A percentile compares a stretch with the other conserved stretches of the same genome.
Conservation (phyloP, 257 asterid species). For the Handroanthus guayacan region DNA sequence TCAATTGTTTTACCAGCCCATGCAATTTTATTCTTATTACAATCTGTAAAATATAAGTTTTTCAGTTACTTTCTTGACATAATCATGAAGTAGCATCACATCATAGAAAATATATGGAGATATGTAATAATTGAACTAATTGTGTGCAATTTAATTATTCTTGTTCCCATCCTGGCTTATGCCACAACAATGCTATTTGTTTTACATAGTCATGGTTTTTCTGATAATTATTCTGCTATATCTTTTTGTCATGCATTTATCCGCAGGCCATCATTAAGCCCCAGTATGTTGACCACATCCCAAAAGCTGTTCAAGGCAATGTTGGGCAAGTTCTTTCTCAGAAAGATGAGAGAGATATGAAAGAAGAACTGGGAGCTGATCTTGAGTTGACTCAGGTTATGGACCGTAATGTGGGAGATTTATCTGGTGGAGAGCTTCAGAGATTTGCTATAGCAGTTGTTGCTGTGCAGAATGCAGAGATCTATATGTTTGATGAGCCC, state of each 20-base stretch:
- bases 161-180: slow-evolving; percentile 10
- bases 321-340: slow-evolving; percentile 97
- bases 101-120: slow-evolving; percentile 2
- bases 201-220: slow-evolving; percentile 5
- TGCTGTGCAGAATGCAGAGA: slow-evolving; percentile 92
- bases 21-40: too few relatives aligned
- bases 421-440: slow-evolving; percentile 99
- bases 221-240: slow-evolving; percentile 8
- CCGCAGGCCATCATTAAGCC: slow-evolving; percentile 94
- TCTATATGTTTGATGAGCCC: slow-evolving; percentile 99
- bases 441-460: slow-evolving; percentile 98
- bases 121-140: background rate
- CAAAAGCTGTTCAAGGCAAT: slow-evolving; percentile 98
- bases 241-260: slow-evolving; percentile 20
- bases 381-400: slow-evolving; percentile 92
- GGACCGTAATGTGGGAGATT: slow-evolving; percentile 97
- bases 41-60: too few relatives aligned
- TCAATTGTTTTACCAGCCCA: too few relatives aligned
- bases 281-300: slow-evolving; percentile 97
- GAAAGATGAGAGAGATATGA: slow-evolving; percentile 91
- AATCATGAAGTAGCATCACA: background rate
- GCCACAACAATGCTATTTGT: background rate
- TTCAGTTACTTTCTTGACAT: too few relatives aligned
- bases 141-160: background rate
- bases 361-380: slow-evolving; percentile 72